These are phyloP conservation scores for Penicillium sp. DNA, from an alignment of 2,329 filamentous ascomycete species.

Conservation along the genomic window DNA sequence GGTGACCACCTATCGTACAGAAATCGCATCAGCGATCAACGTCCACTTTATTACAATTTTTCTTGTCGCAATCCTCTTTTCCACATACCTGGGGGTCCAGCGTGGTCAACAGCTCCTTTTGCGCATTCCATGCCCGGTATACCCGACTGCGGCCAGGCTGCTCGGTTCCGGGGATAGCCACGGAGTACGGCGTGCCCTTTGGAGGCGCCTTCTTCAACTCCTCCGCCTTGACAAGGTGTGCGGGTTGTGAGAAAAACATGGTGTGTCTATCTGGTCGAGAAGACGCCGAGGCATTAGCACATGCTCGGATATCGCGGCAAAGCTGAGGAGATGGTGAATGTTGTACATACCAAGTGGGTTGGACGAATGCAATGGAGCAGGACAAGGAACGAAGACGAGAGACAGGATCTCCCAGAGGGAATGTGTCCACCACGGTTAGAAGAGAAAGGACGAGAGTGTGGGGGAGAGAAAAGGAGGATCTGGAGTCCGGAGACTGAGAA, in stretches of 20 bases:
- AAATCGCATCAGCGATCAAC: neutral
- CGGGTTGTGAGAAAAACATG: constrained; percentile 44
- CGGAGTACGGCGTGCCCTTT: constrained; percentile 74
- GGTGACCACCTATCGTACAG: constrained; percentile 55
- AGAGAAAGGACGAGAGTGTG: constrained; percentile 16
- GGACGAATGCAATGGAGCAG: neutral
- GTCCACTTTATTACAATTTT: neutral
- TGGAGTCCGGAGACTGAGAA: neutral
- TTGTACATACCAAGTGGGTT: neutral
- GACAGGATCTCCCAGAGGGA: constrained; percentile 18
- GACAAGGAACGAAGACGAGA: neutral
- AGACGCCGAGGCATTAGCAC: neutral
- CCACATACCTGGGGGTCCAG: constrained; percentile 65
- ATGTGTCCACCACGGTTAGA: constrained; percentile 43
- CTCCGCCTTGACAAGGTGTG: constrained; percentile 40
- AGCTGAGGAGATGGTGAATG: neutral
- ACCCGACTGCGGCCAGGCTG: constrained; percentile 70
- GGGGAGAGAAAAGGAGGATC: constrained; percentile 5
- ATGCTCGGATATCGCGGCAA: constrained; percentile 5
- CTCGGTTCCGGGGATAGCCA: constrained; percentile 75
- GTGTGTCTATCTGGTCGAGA: neutral
- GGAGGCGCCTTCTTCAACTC: constrained; percentile 67
- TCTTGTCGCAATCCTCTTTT: neutral
- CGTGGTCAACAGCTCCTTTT: constrained; percentile 70
- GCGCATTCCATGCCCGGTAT: constrained; percentile 81